phyloP scores from a whole-genome alignment of 192 early-diverging fungal genomes.

The Pilaira anomala region DNA sequence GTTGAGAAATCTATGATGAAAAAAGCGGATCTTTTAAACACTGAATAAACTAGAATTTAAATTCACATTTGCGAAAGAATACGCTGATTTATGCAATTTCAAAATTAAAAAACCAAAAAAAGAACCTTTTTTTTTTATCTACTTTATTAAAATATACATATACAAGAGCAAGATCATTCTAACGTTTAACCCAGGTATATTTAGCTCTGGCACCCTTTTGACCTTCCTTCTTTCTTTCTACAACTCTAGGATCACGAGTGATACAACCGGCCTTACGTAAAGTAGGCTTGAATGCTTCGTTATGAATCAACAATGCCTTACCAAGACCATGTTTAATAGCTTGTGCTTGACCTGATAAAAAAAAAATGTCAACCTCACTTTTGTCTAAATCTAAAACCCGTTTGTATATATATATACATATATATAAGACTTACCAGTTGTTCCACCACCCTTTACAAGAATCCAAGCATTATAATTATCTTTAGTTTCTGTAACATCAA shows the following conservation, averaged over 20 bases:
- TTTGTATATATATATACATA: not conserved
- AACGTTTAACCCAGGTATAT: conserved; percentile 65
- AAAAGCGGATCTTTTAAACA: too few relatives aligned
- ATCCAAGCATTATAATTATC: conserved; percentile 86
- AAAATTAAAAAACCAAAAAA: too few relatives aligned
- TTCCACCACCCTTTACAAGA: conserved; percentile 76
- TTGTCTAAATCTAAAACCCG: not conserved
- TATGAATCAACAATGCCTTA: conserved; percentile 63
- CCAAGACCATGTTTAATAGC: conserved; percentile 83
- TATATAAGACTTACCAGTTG: conserved; percentile 47
- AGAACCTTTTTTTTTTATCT: too few relatives aligned
- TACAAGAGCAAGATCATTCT: not conserved
- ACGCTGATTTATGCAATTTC: too few relatives aligned
- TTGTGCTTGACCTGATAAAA: conserved; percentile 67
- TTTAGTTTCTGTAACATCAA: conserved; percentile 61
- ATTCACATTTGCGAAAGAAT: too few relatives aligned
- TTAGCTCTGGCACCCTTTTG: conserved; percentile 91
- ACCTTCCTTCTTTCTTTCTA: conserved; percentile 96
- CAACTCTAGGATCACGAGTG: conserved; percentile 65
- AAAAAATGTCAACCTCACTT: conserved; percentile 3
- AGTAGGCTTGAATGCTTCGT: conserved; percentile 53
- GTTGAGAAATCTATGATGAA: too few relatives aligned
- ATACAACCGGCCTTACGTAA: conserved; percentile 58
- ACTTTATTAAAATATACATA: not conserved
- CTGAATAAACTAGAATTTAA: too few relatives aligned